These are phyloP conservation scores for Balamuthia mandrillaris DNA, from an alignment of 208 protist genomes.

Conservation along the genomic window DNA sequence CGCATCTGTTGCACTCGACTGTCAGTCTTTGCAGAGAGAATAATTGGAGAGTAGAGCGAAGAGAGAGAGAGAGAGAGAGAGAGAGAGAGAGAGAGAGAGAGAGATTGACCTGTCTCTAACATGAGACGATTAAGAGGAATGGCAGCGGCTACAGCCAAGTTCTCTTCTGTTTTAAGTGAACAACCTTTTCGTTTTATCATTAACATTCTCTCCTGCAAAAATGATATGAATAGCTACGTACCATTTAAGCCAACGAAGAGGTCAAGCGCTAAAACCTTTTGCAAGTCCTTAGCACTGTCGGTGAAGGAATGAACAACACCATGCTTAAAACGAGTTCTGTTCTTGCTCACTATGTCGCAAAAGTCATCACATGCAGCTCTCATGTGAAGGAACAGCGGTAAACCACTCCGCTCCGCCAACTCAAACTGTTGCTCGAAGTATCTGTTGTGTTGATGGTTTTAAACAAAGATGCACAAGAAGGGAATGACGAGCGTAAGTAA, in stretches of 20 bases:
- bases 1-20: too few relatives aligned
- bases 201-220: neutral
- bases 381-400: constrained; percentile 90
- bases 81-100: neutral
- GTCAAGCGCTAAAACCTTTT: constrained; percentile 65
- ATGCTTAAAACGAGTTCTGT: constrained; percentile 44
- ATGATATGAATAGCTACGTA: constrained; percentile 42
- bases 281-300: constrained; percentile 76
- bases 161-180: constrained; percentile 76
- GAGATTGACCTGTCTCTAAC: constrained; percentile 82
- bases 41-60: neutral
- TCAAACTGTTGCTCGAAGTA: constrained; percentile 75
- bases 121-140: constrained; percentile 84
- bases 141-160: constrained; percentile 74
- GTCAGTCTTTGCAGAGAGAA: too few relatives aligned
- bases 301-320: constrained; percentile 93
- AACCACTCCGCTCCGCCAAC: constrained; percentile 71
- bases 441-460: neutral
- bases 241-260: constrained; percentile 87
- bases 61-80: neutral
- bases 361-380: constrained; percentile 85
- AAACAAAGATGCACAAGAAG: neutral
- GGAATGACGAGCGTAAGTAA: too few relatives aligned
- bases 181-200: too few relatives aligned
- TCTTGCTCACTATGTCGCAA: constrained; percentile 44